These are phyloP conservation scores for Amaranthus tricolor DNA, from an alignment of 179 eudicot species.

Conservation along the genomic window DNA sequence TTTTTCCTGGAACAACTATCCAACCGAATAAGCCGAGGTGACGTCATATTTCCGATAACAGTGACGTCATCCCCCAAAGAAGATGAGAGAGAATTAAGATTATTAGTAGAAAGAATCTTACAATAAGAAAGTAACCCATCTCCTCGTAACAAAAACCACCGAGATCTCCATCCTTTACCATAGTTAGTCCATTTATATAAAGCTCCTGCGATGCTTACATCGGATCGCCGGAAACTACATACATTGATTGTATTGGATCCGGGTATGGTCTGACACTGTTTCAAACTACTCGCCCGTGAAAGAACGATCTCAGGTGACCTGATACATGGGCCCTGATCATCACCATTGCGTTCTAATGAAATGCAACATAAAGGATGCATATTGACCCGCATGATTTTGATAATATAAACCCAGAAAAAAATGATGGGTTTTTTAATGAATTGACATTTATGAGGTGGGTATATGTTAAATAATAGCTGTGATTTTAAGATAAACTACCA, in stretches of 20 bases:
- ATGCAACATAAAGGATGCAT: conserved; percentile 87
- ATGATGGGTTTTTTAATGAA: not conserved
- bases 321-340: not conserved
- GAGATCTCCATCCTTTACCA: conserved; percentile 88
- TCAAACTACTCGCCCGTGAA: conserved; percentile 35
- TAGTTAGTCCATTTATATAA: conserved; percentile 86
- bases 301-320: conserved; percentile 45
- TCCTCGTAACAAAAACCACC: conserved; percentile 79
- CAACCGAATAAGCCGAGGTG: conserved; percentile 31
- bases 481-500: not conserved
- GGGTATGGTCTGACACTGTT: conserved; percentile 18
- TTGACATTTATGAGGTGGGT: not conserved
- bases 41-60: conserved; percentile 52
- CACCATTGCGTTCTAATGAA: conserved; percentile 36
- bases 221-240: conserved; percentile 34
- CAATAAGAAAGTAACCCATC: conserved; percentile 62
- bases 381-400: conserved; percentile 65
- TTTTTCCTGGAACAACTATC: conserved; percentile 37
- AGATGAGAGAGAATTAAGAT: conserved; percentile 22
- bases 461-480: not conserved
- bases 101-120: conserved; percentile 49
- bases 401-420: not conserved
- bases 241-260: conserved; percentile 49
- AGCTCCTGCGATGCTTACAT: conserved; percentile 56
- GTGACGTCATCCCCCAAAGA: conserved; percentile 42